Evolutionary conservation across 768 basidiomycete genomes (phyloP), one percentile per base, ranked within the genome.

Genomic region (Russula olivacea): DNA sequence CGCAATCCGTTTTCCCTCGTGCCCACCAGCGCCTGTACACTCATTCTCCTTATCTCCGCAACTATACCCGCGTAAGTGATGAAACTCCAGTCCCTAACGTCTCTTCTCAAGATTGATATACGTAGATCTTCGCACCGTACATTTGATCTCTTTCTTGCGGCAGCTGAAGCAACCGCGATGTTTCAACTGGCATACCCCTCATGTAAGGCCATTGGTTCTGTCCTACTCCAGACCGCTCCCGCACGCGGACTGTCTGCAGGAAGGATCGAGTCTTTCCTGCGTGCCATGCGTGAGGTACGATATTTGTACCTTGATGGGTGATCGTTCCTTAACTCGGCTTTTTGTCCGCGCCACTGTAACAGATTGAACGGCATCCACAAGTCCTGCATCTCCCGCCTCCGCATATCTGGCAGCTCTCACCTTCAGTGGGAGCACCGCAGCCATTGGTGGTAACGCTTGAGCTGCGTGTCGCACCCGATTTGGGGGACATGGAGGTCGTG

Each of bases 181-280:
- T 90, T 89, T 73, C 82, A 83, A 43, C 80, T 95, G 25, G 89
- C 97, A 0, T 96, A 94, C 72, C 84, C 87, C 2, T 88, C 94
- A 0, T 92, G 87, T 45, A 79, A 87, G 12, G 83, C 91, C 0
- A 88, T 96, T 14, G 96, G 93, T 2, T 85, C 87, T 8, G 87
- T 93, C 1, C 78, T 99, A 2, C 74, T 98, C 15, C 97, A 98
- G 74, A 98, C 97, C 0, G 84, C 93, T 0, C 95, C 95, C 2
- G 76, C 78, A 14, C 72, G 86, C n/a, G 81, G 83, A 1, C 65
- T 80, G 4, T 72, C 80, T 3, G 80, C 80, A 28, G 84, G 83
- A 0, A 83, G 87, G 62, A 93, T 95, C 88, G 88, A 91, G 68
- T 78, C 83, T 4, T 89, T 98, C 68, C 77, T 90, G 65, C 80